Evolutionary conservation across 2,329 filamentous ascomycete species (phyloP).

Genomic region (Colletotrichum spinosum): DNA sequence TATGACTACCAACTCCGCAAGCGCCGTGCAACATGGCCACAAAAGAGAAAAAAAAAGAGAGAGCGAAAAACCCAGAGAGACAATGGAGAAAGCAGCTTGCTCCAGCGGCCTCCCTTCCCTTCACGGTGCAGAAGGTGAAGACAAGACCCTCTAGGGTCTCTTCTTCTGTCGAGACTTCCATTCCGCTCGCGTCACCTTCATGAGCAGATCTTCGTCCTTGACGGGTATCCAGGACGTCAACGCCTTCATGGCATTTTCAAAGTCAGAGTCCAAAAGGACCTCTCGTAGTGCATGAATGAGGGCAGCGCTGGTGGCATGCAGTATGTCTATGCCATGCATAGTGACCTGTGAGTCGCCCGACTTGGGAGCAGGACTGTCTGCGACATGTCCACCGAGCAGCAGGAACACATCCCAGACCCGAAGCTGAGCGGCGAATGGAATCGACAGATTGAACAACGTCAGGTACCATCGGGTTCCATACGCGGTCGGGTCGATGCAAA

Average conservation of each 20-base stretch:
- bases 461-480: constrained; percentile 98
- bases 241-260: constrained; percentile 98
- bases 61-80: no score
- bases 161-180: constrained; percentile 75
- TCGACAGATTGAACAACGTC: constrained; percentile 95
- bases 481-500: constrained; percentile 87
- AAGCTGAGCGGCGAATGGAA: constrained; percentile 93
- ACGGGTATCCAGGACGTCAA: constrained; percentile 94
- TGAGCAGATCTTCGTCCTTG: constrained; percentile 91
- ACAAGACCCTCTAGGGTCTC: constrained; percentile 45
- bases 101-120: no score
- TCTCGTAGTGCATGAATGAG: constrained; percentile 91
- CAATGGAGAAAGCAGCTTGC: no score
- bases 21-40: no score
- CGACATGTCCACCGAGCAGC: constrained; percentile 83
- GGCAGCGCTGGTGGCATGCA: constrained; percentile 91
- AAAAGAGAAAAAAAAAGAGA: no score
- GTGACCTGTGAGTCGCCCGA: constrained; percentile 15
- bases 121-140: constrained; percentile 11
- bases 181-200: constrained; percentile 89
- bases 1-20: no score
- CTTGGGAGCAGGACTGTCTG: constrained; percentile 43
- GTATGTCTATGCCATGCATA: constrained; percentile 76
- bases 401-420: constrained; percentile 99
- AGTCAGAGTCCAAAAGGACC: constrained; percentile 90